Evolutionary conservation across 768 basidiomycete genomes (phyloP).

Genomic region (Tephrocybe sp.): DNA sequence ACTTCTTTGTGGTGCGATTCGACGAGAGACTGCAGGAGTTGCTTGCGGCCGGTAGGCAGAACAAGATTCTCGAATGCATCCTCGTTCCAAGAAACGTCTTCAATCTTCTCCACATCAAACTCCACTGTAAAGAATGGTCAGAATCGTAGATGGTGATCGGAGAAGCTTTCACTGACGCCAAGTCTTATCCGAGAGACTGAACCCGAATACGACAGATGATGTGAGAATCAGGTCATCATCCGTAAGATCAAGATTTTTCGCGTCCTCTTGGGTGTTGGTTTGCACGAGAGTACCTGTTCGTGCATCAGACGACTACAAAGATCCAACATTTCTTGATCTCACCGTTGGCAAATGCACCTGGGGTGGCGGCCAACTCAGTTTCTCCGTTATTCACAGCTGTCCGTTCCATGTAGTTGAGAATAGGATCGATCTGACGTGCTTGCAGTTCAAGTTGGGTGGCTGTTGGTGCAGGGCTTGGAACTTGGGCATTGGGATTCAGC

Average conservation of each 20-base stretch:
- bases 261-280: neutral
- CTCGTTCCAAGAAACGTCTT: conserved; percentile 51
- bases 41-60: conserved; percentile 48
- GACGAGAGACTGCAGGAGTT: conserved; percentile 51
- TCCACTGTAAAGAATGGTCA: conserved; percentile 44
- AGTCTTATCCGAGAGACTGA: conserved; percentile 56
- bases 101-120: conserved; percentile 55
- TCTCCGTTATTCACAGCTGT: neutral
- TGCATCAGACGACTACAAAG: neutral
- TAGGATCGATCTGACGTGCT: neutral
- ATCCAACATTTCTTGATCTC: neutral
- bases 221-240: conserved; percentile 59
- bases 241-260: conserved; percentile 35
- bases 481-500: conserved; percentile 48
- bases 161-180: conserved; percentile 46
- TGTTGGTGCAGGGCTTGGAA: conserved; percentile 27
- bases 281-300: conserved; percentile 21
- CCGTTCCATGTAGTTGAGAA: too few species aligned
- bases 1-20: conserved; percentile 50
- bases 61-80: conserved; percentile 58
- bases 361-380: neutral
- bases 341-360: conserved; percentile 11
- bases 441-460: neutral
- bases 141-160: neutral
- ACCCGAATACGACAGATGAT: conserved; percentile 58